These are phyloP conservation scores for Lomentospora prolificans DNA, from an alignment of 2,329 filamentous ascomycete species.

Conservation along the genomic window DNA sequence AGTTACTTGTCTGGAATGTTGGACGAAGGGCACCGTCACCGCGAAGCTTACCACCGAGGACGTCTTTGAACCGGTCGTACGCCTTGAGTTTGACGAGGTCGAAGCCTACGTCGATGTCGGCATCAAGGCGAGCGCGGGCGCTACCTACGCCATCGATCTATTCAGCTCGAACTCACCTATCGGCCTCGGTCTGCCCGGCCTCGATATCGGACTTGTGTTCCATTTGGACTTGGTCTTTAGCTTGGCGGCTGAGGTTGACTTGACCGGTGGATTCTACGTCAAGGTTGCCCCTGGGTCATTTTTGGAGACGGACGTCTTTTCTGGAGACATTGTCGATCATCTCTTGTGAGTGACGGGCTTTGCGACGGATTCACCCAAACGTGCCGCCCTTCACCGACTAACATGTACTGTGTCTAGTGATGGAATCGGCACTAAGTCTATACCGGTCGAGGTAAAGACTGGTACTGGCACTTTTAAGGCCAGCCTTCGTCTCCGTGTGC, in stretches of 20 bases:
- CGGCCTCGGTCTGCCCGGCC: slow-evolving; percentile 29
- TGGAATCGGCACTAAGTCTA: slow-evolving; percentile 29
- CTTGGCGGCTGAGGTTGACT: slow-evolving; percentile 36
- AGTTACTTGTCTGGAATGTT: slow-evolving; percentile 37
- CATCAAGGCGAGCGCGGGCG: slow-evolving; percentile 30
- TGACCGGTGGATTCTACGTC: slow-evolving; percentile 42
- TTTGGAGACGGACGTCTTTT: slow-evolving; percentile 30
- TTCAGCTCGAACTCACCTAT: slow-evolving; percentile 33
- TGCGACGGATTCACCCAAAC: too few relatives aligned
- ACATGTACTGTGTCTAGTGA: too few relatives aligned
- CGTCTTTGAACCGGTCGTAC: slow-evolving; percentile 27
- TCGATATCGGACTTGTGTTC: slow-evolving; percentile 36
- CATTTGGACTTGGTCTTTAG: slow-evolving; percentile 42
- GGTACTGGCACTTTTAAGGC: slow-evolving; percentile 37
- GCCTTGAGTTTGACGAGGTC: slow-evolving; percentile 37
- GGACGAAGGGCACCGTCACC: slow-evolving; percentile 37
- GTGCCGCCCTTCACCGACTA: too few relatives aligned
- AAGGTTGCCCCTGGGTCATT: slow-evolving; percentile 35
- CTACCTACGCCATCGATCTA: slow-evolving; percentile 41
- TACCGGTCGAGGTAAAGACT: slow-evolving; percentile 36
- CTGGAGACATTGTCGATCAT: slow-evolving; percentile 33
- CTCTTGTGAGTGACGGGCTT: slow-evolving; percentile 31
- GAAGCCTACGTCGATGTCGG: slow-evolving; percentile 42
- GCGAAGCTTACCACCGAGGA: slow-evolving; percentile 32
- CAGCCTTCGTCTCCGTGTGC: slow-evolving; percentile 38